Conservation (phyloP, 2,329 filamentous ascomycete genomes). For the Ciborinia camelliae region DNA sequence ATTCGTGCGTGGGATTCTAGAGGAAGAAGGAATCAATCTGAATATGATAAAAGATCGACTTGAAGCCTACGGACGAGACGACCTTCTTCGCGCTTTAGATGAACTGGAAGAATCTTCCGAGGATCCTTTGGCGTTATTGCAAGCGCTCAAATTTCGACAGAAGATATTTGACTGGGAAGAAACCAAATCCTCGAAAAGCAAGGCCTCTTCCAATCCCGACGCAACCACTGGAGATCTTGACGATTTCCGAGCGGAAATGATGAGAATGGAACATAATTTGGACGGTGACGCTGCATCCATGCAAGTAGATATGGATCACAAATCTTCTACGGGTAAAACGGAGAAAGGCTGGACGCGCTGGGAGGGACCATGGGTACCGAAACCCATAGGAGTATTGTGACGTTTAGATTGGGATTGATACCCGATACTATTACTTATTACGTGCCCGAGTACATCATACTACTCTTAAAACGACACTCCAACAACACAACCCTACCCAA, state of each 20-base stretch:
- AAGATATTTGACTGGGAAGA: constrained; percentile 38
- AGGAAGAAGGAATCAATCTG: constrained; percentile 28
- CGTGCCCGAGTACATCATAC: background rate
- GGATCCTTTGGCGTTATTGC: constrained; percentile 26
- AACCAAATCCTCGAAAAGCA: background rate
- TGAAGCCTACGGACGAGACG: constrained; percentile 24
- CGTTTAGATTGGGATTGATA: background rate
- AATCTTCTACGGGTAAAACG: background rate
- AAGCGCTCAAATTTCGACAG: constrained; percentile 42
- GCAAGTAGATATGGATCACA: background rate
- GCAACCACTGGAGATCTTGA: constrained; percentile 20
- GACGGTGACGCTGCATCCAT: background rate
- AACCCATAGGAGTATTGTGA: constrained; percentile 25
- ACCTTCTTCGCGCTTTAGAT: constrained; percentile 28
- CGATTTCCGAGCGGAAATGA: constrained; percentile 27
- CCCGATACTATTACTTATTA: background rate
- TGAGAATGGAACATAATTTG: constrained; percentile 27
- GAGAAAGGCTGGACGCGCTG: constrained; percentile 20
- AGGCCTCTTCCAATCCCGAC: background rate
- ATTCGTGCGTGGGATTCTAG: constrained; percentile 25
- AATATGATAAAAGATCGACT: constrained; percentile 23
- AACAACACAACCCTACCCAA: background rate
- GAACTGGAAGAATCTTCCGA: constrained; percentile 25
- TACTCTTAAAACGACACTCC: background rate
- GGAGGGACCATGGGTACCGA: constrained; percentile 27